These are phyloP conservation scores for baker's yeast (Saccharomyces cerevisiae) DNA, from an alignment of 805 yeast species.

Conservation along the genomic window DNA sequence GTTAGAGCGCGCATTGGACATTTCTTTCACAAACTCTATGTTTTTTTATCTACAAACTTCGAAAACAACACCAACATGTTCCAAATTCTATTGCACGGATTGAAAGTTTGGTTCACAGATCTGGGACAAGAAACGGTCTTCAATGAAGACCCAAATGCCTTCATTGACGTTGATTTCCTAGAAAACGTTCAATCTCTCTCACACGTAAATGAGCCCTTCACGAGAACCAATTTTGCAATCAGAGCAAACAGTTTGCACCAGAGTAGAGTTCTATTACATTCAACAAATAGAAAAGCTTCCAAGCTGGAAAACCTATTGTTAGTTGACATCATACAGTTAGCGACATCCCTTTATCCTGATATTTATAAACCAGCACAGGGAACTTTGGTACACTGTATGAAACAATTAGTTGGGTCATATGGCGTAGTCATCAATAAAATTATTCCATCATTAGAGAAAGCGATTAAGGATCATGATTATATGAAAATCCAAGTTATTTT, in stretches of 20 bases:
- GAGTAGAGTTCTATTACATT: constrained; percentile 61
- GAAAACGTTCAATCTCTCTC: constrained; percentile 55
- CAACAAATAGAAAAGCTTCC: constrained; percentile 65
- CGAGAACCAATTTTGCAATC: constrained; percentile 71
- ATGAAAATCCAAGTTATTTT: constrained; percentile 59
- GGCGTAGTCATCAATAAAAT: constrained; percentile 38
- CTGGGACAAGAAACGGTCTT: constrained; percentile 65
- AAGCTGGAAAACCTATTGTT: constrained; percentile 54
- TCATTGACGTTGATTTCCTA: constrained; percentile 47
- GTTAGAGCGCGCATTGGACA: constrained; percentile 53
- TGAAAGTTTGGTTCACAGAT: constrained; percentile 73
- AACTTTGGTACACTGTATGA: constrained; percentile 59
- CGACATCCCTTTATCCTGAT: constrained; percentile 63
- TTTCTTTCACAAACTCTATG: constrained; percentile 50
- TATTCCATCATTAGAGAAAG: constrained; percentile 41
- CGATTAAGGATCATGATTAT: constrained; percentile 41
- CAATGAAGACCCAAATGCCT: constrained; percentile 45
- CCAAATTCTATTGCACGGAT: constrained; percentile 51
- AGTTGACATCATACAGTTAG: constrained; percentile 52
- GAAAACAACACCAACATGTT: constrained; percentile 59
- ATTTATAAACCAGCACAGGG: constrained; percentile 64
- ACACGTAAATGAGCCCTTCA: constrained; percentile 57
- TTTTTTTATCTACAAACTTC: constrained; percentile 39
- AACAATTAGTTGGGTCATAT: constrained; percentile 60
- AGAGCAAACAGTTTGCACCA: constrained; percentile 67